phyloP scores from a whole-genome alignment of 164 flowering plant species.

The Berberis thunbergii region DNA sequence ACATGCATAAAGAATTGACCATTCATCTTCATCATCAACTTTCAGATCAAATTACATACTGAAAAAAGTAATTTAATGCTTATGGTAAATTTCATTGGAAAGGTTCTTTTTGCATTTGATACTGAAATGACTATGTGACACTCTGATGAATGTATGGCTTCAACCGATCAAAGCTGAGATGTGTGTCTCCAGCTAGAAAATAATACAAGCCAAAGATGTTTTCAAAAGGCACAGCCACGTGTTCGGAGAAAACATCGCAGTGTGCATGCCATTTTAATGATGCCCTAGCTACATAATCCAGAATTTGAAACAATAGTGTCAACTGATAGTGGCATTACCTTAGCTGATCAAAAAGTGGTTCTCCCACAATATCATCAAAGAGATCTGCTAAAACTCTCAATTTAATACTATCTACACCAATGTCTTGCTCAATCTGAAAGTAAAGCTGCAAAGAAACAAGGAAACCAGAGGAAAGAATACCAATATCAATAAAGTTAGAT shows the following conservation, averaged over 20 bases:
- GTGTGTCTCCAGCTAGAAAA: too few species aligned
- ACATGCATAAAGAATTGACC: too few species aligned
- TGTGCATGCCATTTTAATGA: not conserved
- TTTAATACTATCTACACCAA: slow-evolving; percentile 33
- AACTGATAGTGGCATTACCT: slow-evolving; percentile 38
- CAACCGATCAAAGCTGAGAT: too few species aligned
- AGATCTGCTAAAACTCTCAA: slow-evolving; percentile 72
- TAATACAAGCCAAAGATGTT: too few species aligned
- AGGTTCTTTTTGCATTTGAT: too few species aligned
- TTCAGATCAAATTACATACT: too few species aligned
- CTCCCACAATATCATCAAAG: slow-evolving; percentile 84
- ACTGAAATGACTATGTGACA: too few species aligned
- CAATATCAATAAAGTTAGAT: not conserved
- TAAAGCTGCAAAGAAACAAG: slow-evolving; percentile 59
- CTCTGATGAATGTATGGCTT: too few species aligned
- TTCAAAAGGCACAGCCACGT: too few species aligned
- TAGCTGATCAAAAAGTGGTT: slow-evolving; percentile 85
- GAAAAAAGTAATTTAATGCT: too few species aligned
- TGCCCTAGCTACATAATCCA: not conserved
- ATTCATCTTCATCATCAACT: not conserved
- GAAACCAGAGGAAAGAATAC: not conserved
- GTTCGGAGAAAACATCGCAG: not conserved
- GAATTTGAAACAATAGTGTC: not conserved
- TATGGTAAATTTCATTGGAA: too few species aligned
- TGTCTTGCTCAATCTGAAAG: slow-evolving; percentile 86